phyloP scores from a whole-genome alignment of 2,329 filamentous ascomycete genomes.

The Talaromyces verruculosus region DNA sequence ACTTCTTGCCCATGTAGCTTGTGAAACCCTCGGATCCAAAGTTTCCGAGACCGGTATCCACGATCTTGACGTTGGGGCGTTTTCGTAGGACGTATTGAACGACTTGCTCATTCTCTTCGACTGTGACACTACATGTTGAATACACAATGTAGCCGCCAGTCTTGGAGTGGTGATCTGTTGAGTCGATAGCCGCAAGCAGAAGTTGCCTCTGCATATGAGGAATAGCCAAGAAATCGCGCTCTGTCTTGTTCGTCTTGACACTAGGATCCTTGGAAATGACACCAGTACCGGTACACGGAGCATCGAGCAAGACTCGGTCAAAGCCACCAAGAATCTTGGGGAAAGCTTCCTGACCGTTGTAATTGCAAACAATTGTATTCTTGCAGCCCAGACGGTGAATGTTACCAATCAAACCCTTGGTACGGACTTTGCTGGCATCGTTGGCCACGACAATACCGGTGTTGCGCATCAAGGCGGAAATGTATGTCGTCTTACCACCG shows the following conservation, averaged over 20 bases:
- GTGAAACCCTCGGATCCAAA: conserved; percentile 95
- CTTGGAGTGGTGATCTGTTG: conserved; percentile 84
- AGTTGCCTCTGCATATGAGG: conserved; percentile 95
- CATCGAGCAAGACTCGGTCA: conserved; percentile 89
- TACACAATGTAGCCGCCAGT: conserved; percentile 95
- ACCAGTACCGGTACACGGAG: conserved; percentile 92
- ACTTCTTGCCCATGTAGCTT: conserved; percentile 85
- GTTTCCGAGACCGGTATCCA: conserved; percentile 76
- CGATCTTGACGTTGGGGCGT: conserved; percentile 88
- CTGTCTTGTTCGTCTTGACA: conserved; percentile 98
- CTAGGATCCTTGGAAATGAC: conserved; percentile 96
- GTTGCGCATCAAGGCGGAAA: conserved; percentile 97
- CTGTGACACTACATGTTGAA: conserved; percentile 90
- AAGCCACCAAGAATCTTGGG: conserved; percentile 94
- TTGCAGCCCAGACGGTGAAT: conserved; percentile 90
- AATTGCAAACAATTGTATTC: conserved; percentile 93
- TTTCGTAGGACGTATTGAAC: conserved; percentile 91
- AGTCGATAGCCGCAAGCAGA: conserved; percentile 89
- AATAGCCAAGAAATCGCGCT: conserved; percentile 88
- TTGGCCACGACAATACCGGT: conserved; percentile 95
- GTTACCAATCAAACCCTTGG: conserved; percentile 97
- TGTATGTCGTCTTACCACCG: conserved; percentile 93
- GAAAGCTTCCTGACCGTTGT: conserved; percentile 84
- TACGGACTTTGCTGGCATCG: conserved; percentile 88
- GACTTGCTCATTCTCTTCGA: conserved; percentile 91